A percentile compares a stretch with the other conserved stretches of the same genome.
phyloP scores from a whole-genome alignment of 768 basidiomycete species.

The Rhodosporidiobolus odoratus region DNA sequence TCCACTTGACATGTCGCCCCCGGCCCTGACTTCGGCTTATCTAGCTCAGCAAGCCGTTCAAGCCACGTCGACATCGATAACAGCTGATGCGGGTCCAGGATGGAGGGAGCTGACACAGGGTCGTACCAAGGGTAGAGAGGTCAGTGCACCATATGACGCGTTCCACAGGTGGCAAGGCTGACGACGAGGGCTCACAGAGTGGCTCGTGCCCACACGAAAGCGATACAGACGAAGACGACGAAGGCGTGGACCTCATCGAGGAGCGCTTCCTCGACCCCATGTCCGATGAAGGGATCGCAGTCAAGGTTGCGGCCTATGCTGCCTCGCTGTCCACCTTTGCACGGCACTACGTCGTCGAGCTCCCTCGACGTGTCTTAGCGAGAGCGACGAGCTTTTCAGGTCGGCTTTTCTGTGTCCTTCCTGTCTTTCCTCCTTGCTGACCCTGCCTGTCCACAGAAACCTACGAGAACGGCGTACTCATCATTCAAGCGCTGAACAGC shows the following conservation, averaged over 20 bases:
- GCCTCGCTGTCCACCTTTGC: background rate
- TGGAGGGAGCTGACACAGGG: background rate
- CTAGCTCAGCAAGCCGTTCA: background rate
- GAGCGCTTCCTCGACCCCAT: constrained; percentile 11
- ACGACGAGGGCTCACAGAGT: background rate
- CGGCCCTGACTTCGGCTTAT: background rate
- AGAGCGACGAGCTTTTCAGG: background rate
- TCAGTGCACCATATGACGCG: background rate
- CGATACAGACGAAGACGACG: constrained; percentile 2
- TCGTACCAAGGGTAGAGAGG: background rate
- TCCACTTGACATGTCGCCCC: background rate
- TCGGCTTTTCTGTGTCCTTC: background rate
- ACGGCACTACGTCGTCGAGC: background rate
- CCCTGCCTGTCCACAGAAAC: background rate
- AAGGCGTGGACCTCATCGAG: background rate
- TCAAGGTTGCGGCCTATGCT: background rate
- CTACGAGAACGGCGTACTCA: background rate
- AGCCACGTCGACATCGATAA: background rate
- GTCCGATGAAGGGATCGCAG: background rate
- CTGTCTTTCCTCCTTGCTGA: background rate
- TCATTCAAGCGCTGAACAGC: background rate
- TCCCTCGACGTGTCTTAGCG: background rate
- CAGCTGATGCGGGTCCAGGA: too few species aligned
- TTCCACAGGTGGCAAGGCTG: background rate
- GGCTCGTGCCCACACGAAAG: background rate